Evolutionary conservation across 2,329 filamentous ascomycete species (phyloP).

Genomic region (Colletotrichum sp.): DNA sequence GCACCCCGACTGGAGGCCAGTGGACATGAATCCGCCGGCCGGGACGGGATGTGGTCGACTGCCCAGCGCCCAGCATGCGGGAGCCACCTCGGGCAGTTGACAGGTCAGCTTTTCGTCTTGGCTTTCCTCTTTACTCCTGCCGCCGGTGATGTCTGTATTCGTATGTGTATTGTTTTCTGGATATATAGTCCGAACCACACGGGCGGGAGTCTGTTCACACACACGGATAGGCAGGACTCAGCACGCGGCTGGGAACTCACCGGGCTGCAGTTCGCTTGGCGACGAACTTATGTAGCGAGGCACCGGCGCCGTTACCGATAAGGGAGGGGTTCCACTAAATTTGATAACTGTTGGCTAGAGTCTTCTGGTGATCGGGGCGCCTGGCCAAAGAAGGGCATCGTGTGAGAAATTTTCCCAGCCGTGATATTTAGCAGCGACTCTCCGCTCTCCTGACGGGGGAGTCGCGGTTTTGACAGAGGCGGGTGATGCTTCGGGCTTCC

Average conservation of each 20-base stretch:
- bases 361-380: not conserved
- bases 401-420: not conserved
- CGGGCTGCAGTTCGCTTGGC: not conserved
- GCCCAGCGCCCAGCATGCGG: not conserved
- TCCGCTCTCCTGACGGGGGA: not conserved
- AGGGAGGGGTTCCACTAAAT: not conserved
- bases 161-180: not conserved
- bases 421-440: not conserved
- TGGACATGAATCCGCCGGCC: not conserved
- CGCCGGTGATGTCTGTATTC: not conserved
- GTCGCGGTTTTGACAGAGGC: not conserved
- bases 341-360: not conserved
- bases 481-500: not conserved
- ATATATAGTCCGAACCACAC: not conserved
- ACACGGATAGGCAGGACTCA: not conserved
- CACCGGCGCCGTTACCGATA: constrained; percentile 13
- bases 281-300: constrained; percentile 5
- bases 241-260: not conserved
- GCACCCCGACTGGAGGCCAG: not conserved
- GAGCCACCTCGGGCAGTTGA: not conserved
- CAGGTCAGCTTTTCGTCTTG: not conserved
- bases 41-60: not conserved
- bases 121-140: constrained; percentile 1
- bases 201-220: not conserved
- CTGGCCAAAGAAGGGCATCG: not conserved